Conservation (phyloP, 2,329 filamentous ascomycete genomes). For the Monosporascus sp. region DNA sequence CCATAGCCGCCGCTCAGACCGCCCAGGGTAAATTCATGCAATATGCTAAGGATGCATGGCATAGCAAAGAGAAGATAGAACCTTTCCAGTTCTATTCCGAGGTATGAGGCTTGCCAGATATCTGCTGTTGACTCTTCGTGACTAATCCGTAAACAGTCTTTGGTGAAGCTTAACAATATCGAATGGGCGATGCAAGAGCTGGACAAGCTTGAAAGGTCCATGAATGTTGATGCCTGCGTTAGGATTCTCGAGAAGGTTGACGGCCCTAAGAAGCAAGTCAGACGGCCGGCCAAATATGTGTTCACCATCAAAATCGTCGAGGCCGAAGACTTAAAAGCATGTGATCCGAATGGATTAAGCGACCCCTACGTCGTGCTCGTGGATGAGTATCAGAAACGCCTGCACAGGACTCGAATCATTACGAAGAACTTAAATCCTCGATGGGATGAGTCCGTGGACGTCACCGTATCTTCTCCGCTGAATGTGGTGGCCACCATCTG, state of each 20-base stretch:
- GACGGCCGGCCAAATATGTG: constrained; percentile 80
- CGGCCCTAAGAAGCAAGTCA: constrained; percentile 59
- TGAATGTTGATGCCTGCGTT: constrained; percentile 89
- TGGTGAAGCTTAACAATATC: constrained; percentile 97
- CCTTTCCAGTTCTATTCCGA: constrained; percentile 96
- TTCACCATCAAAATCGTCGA: constrained; percentile 99
- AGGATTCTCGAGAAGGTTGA: constrained; percentile 71
- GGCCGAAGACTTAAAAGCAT: constrained; percentile 96
- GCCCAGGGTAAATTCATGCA: constrained; percentile 91
- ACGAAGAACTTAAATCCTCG: constrained; percentile 86
- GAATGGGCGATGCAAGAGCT: constrained; percentile 91
- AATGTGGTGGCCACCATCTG: constrained; percentile 96
- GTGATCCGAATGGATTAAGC: constrained; percentile 87
- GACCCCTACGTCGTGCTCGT: constrained; percentile 96
- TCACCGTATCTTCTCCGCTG: constrained; percentile 83
- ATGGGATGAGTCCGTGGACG: constrained; percentile 96
- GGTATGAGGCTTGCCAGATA: constrained; percentile 42
- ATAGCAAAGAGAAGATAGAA: constrained; percentile 84
- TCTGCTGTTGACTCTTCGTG: not conserved
- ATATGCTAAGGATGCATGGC: constrained; percentile 89
- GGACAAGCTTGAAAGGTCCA: constrained; percentile 80
- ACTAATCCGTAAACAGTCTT: constrained; percentile 56
- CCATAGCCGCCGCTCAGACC: constrained; percentile 65
- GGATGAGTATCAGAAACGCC: constrained; percentile 94
- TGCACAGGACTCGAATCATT: constrained; percentile 90